A percentile compares a stretch with the other conserved stretches of the same genome.
Evolutionary conservation across 257 asterid species (phyloP).

Genomic region (Primulina huaijiensis): DNA sequence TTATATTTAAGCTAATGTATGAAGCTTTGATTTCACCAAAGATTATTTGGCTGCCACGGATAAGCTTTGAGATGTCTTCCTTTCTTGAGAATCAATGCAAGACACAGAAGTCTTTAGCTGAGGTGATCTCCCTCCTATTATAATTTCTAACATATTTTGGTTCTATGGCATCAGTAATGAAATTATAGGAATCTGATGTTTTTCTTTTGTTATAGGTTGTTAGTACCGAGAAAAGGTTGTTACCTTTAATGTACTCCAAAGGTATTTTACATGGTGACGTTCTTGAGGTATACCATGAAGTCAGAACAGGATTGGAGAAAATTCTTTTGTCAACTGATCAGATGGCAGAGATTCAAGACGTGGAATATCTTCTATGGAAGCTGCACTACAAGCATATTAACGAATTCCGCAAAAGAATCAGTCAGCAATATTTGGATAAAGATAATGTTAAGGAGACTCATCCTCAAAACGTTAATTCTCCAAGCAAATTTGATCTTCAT

Average conservation of each 20-base stretch:
- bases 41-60: conserved; percentile 19
- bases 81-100: conserved; percentile 33
- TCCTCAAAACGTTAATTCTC: conserved; percentile 31
- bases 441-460: conserved; percentile 31
- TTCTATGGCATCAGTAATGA: background rate
- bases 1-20: conserved; percentile 17
- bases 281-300: conserved; percentile 52
- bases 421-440: conserved; percentile 32
- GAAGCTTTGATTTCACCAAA: conserved; percentile 12
- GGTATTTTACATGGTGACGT: conserved; percentile 54
- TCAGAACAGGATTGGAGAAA: conserved; percentile 53
- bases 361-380: conserved; percentile 79
- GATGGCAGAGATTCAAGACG: conserved; percentile 59
- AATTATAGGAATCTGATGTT: conserved; percentile 18
- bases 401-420: conserved; percentile 67
- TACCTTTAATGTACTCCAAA: conserved; percentile 53
- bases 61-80: conserved; percentile 30
- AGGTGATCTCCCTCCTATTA: conserved; percentile 40
- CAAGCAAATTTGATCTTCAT: conserved; percentile 32
- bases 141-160: conserved; percentile 1
- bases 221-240: conserved; percentile 54
- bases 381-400: conserved; percentile 83
- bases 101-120: conserved; percentile 37
- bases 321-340: conserved; percentile 47
- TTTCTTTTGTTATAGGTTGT: conserved; percentile 39